Evolutionary conservation across 2,329 filamentous ascomycete species (phyloP), one percentile per base, ranked within the genome.

Genomic region (Alternaria arborescens): DNA sequence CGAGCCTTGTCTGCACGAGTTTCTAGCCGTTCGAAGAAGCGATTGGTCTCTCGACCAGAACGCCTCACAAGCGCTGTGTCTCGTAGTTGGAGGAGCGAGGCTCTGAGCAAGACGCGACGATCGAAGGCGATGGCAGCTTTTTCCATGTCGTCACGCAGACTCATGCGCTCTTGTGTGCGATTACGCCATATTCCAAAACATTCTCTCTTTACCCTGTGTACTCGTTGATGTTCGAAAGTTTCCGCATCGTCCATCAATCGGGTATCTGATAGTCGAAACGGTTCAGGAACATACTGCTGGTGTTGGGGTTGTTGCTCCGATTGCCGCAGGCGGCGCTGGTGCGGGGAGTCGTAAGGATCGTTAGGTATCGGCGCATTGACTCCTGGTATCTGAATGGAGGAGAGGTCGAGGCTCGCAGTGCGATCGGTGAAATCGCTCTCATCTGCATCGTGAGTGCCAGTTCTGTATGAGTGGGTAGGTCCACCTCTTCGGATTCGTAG

Each of bases 1-100:
- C 90, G 86, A 46, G 89, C 89, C 66, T 86, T 85, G 1, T 80
- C 82, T 30, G 90, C 90, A 46, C 88, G 85, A 52, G 79, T 81
- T 72, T 89, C 87, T 16, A 89, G 78, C 50, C 83, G 82, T 18
- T 80, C 80, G 66, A 84, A 88, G 66, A 87, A 88, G 38, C 78
- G 79, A 50, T 86, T 81, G 7, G 82, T 86, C 65, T 84, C 82
- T 22, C 72, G 76, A 14, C 67, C 74, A 46, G 81, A 80, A 12
- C 78, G 79, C 58, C 80, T 82, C 3, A 66, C 54, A 8, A 68
- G 72, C 11, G 69, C 63, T 24, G 68, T 69, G 12, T 65, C 61
- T 1, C 61, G 67, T 26, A 75, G 69, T 10, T 80, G 77, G 55
- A 85, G 82, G 43, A 88, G 80, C 0, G 83, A 84, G 63, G 85